A percentile compares a stretch with the other conserved stretches of the same genome.
phyloP scores from a whole-genome alignment of 805 yeast species.

The Debaryomyces castellii region DNA sequence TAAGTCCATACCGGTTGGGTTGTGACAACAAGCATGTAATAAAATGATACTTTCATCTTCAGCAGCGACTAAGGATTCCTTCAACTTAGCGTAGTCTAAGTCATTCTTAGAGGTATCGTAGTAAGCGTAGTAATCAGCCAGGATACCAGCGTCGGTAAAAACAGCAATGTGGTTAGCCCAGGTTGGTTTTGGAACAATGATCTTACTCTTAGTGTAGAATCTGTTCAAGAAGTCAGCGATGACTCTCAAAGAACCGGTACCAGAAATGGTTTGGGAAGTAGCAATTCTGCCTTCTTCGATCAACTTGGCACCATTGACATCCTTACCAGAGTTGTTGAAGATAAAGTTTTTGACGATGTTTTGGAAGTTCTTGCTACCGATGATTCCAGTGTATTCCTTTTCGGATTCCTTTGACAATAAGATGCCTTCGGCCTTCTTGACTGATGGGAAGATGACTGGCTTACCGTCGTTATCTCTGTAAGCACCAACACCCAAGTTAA shows the following conservation, averaged over 20 bases:
- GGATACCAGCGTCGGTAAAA: slow-evolving; percentile 69
- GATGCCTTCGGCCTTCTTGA: slow-evolving; percentile 60
- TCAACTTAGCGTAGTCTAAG: slow-evolving; percentile 64
- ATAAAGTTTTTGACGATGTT: slow-evolving; percentile 66
- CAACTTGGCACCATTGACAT: slow-evolving; percentile 53
- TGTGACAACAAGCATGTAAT: slow-evolving; percentile 94
- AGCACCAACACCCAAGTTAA: slow-evolving; percentile 84
- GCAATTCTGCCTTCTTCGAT: slow-evolving; percentile 65
- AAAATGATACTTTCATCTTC: slow-evolving; percentile 64
- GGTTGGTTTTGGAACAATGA: slow-evolving; percentile 82
- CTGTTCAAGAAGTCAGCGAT: slow-evolving; percentile 72
- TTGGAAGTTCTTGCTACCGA: slow-evolving; percentile 72
- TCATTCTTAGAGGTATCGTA: slow-evolving; percentile 62
- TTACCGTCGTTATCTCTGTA: slow-evolving; percentile 85
- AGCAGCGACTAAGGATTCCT: slow-evolving; percentile 55
- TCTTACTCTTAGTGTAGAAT: slow-evolving; percentile 54
- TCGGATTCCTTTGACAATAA: slow-evolving; percentile 52
- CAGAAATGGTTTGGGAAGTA: slow-evolving; percentile 86
- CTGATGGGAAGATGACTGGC: slow-evolving; percentile 85
- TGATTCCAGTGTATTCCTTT: slow-evolving; percentile 86
- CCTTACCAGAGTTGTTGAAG: slow-evolving; percentile 58
- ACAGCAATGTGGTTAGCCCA: slow-evolving; percentile 94
- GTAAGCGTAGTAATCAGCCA: slow-evolving; percentile 64
- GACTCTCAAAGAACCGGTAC: slow-evolving; percentile 91
- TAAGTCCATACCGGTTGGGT: slow-evolving; percentile 96